Conservation (phyloP, 441 rosid species). For the Bocquillonia castaneifolia region DNA sequence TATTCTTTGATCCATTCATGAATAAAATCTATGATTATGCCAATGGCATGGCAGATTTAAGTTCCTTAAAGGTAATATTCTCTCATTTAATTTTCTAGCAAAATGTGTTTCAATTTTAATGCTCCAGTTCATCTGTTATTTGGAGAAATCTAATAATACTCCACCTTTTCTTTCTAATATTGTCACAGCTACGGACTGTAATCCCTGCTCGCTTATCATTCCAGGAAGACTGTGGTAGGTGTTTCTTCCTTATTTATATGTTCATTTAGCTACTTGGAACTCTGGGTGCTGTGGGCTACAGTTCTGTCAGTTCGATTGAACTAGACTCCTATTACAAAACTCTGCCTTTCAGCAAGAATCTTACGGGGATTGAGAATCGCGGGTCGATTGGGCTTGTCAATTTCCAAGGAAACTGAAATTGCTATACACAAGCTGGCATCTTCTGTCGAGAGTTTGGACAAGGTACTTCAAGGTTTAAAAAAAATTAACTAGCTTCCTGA, state of each 20-base stretch:
- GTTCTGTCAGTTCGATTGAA: slow-evolving; percentile 15
- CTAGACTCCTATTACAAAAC: slow-evolving; percentile 12
- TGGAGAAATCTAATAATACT: slow-evolving; percentile 13
- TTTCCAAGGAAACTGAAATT: slow-evolving; percentile 59
- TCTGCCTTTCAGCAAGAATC: slow-evolving; percentile 64
- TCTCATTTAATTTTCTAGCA: slow-evolving; percentile 15
- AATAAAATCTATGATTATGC: slow-evolving; percentile 63
- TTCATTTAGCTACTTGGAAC: slow-evolving; percentile 14
- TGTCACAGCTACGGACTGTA: slow-evolving; percentile 68
- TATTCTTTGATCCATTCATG: slow-evolving; percentile 69
- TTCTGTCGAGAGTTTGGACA: slow-evolving; percentile 47
- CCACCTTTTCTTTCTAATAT: slow-evolving; percentile 9
- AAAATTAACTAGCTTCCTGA: slow-evolving; percentile 18
- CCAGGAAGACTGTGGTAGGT: slow-evolving; percentile 82
- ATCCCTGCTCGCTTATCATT: slow-evolving; percentile 73
- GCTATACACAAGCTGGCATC: slow-evolving; percentile 61
- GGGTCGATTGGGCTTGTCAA: slow-evolving; percentile 68
- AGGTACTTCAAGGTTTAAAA: slow-evolving; percentile 43
- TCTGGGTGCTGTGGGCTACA: slow-evolving; percentile 18
- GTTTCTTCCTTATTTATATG: slow-evolving; percentile 24
- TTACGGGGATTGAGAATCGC: slow-evolving; percentile 90
- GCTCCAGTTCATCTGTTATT: slow-evolving; percentile 15
- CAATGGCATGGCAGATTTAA: slow-evolving; percentile 69
- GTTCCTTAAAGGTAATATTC: slow-evolving; percentile 57
- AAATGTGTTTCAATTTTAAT: slow-evolving; percentile 14